These are phyloP conservation scores for Pyracantha coccinea DNA, from an alignment of 331 rosid species.

Conservation along the genomic window DNA sequence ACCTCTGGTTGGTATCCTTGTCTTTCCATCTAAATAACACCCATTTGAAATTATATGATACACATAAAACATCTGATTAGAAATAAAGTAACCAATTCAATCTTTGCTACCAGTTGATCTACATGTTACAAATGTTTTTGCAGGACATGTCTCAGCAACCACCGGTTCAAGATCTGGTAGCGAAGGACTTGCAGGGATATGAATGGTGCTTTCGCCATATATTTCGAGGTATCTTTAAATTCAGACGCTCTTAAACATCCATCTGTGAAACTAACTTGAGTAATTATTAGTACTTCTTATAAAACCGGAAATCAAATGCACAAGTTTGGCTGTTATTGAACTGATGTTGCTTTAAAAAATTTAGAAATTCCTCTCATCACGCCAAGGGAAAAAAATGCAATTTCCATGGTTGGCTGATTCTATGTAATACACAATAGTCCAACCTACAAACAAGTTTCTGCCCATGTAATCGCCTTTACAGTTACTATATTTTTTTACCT, in stretches of 20 bases:
- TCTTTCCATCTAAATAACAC: constrained; percentile 2
- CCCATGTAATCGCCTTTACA: neutral
- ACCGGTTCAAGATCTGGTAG: constrained; percentile 52
- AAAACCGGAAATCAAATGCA: too few relatives aligned
- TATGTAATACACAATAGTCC: neutral
- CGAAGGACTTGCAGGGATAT: constrained; percentile 58
- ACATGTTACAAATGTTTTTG: constrained; percentile 16
- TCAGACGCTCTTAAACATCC: neutral
- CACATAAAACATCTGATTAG: too few relatives aligned
- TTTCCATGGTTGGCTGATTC: neutral
- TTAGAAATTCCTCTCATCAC: neutral
- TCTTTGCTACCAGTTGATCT: neutral
- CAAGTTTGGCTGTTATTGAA: too few relatives aligned
- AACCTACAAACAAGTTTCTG: neutral
- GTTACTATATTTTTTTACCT: too few relatives aligned
- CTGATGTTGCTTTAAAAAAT: neutral
- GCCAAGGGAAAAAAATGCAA: neutral
- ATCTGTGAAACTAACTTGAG: neutral
- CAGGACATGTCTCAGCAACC: constrained; percentile 52
- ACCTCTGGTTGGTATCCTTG: constrained; percentile 45
- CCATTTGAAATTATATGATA: neutral
- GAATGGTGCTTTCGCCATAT: constrained; percentile 71
- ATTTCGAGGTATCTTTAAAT: constrained; percentile 40
- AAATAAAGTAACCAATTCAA: too few relatives aligned
- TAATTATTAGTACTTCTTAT: neutral